phyloP scores from a whole-genome alignment of 768 basidiomycete species.

The Mycena pura region DNA sequence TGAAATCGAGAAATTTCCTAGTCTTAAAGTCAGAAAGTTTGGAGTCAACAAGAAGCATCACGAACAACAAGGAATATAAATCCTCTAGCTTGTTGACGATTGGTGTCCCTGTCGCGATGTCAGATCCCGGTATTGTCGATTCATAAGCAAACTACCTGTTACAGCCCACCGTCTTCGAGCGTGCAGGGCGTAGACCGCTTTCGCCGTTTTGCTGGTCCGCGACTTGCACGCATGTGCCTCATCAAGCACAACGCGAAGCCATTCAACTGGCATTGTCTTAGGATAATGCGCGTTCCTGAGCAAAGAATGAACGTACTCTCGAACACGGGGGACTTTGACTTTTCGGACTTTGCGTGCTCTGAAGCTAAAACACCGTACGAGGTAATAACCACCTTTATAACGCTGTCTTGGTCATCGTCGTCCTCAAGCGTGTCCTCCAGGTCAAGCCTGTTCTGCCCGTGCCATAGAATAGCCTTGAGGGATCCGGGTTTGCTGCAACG shows the following conservation, averaged over 20 bases:
- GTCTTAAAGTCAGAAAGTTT: not conserved
- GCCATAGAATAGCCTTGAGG: conserved; percentile 78
- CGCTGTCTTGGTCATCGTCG: conserved; percentile 55
- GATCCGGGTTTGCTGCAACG: conserved; percentile 79
- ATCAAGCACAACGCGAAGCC: conserved; percentile 85
- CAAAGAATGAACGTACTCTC: conserved; percentile 56
- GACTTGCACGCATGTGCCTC: conserved; percentile 97
- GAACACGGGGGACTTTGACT: conserved; percentile 67
- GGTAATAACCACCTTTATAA: conserved; percentile 84
- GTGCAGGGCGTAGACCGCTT: conserved; percentile 84
- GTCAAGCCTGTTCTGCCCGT: conserved; percentile 85
- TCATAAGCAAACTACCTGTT: conserved; percentile 57
- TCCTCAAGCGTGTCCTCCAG: conserved; percentile 64
- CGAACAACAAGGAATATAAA: conserved; percentile 81
- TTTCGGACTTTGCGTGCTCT: conserved; percentile 78
- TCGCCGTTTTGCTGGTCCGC: conserved; percentile 84
- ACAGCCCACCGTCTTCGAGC: conserved; percentile 89
- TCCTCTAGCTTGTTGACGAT: conserved; percentile 96
- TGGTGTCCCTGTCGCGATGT: conserved; percentile 69
- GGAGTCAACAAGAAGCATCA: not conserved
- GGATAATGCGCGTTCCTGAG: not conserved
- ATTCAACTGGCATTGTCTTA: conserved; percentile 59
- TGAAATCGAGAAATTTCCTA: conserved; percentile 80
- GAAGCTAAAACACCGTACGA: conserved; percentile 93
- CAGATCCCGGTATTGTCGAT: not conserved